A percentile compares a stretch with the other conserved stretches of the same genome.
phyloP scores from a whole-genome alignment of 2,329 filamentous ascomycete genomes.

The Diaporthe sp. region DNA sequence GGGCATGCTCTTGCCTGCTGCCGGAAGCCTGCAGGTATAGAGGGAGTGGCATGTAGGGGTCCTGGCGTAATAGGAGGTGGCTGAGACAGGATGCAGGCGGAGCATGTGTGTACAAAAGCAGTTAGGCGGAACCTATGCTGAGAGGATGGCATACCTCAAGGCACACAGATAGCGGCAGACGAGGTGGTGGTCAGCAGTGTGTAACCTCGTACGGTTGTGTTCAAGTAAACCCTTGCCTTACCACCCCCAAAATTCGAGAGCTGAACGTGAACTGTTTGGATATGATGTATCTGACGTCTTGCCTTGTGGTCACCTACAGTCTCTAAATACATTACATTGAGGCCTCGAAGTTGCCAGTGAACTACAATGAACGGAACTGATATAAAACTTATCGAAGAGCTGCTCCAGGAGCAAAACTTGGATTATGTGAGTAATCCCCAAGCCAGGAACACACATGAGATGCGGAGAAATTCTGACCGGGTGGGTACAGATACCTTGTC shows the following conservation, averaged over 20 bases:
- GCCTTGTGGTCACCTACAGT: too few relatives aligned
- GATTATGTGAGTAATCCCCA: constrained; percentile 12
- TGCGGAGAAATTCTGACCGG: background rate
- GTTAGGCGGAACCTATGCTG: too few relatives aligned
- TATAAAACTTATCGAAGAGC: background rate
- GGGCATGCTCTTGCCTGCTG: background rate
- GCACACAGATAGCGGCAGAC: background rate
- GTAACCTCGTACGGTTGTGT: background rate
- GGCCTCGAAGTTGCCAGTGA: too few relatives aligned
- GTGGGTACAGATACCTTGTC: constrained; percentile 22
- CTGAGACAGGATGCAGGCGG: background rate
- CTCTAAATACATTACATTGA: too few relatives aligned
- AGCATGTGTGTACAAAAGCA: constrained; percentile 17
- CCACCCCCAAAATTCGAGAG: too few relatives aligned
- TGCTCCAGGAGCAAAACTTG: constrained; percentile 22
- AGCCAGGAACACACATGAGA: background rate
- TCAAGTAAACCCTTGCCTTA: background rate
- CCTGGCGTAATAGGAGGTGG: too few relatives aligned
- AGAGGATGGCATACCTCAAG: too few relatives aligned
- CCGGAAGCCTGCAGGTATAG: background rate
- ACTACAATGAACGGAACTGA: background rate
- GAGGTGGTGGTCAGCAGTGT: constrained; percentile 18
- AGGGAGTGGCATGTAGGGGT: background rate
- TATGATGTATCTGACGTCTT: too few relatives aligned
- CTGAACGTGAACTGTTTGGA: background rate